Evolutionary conservation across 1,284 basidiomycete genomes (phyloP), one percentile per base, ranked within the genome.

Genomic region (Ceratobasidium theobromae): DNA sequence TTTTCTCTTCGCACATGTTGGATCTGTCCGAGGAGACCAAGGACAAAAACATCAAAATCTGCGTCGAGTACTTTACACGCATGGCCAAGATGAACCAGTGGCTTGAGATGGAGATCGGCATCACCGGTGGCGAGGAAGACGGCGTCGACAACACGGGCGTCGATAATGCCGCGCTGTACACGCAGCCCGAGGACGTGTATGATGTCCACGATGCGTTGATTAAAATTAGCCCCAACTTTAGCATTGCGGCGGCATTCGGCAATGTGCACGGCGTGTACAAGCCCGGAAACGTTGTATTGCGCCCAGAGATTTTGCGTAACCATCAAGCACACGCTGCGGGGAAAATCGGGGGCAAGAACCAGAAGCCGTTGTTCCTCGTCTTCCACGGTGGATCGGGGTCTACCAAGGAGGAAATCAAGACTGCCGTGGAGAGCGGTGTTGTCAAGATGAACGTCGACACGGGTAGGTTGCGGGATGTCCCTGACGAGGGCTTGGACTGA

Each of bases 81-180:
- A 93, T 99, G 94, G 91, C 93, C 28, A 86, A 89, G 72, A 80
- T 98, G 75, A 89, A 91, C 70, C 81, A 93, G 74, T 99, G 95
- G 95, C 93, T 99, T 78, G 97, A 99, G 85, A 99, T 99, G 97
- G 97, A 99, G 81, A 99, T 99, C 77, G 97, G 97, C 76, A 99
- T 99, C 81, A 99, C 97, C 68, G 97, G 96, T 77, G 96, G 96
- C 76, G 96, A 99, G 79, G 96, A 99, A 80, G 96, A 99, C 76
- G 96, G 96, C 77, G 96, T 99, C 64, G 94, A 97, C 80, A 96
- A 97, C 84, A 89, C 93, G 70, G 86, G 83, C 67, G 95, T 95
- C 72, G 97, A 99, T 81, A 99, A 98, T 81, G 81, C 88, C 49
- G 84, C 86, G 65, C 84, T 99, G 72, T 99, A 99, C 85, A 99